phyloP scores from a whole-genome alignment of 768 basidiomycete species.

The Termitomyces sp. region DNA sequence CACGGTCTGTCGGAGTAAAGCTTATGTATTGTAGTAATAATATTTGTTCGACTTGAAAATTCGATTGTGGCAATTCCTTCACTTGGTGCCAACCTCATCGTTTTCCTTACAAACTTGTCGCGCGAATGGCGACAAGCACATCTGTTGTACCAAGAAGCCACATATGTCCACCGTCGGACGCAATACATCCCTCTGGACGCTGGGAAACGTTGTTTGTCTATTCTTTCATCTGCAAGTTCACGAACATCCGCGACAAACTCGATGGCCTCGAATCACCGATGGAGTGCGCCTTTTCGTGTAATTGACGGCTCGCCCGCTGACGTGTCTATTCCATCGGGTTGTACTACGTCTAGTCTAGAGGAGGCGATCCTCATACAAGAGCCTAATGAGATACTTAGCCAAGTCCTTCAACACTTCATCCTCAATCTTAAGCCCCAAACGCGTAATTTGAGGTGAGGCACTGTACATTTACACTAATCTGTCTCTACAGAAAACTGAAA shows the following conservation, averaged over 20 bases:
- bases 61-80: conserved; percentile 30
- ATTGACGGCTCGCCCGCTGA: conserved; percentile 8
- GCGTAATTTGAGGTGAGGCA: conserved; percentile 82
- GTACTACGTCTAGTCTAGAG: conserved; percentile 56
- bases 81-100: conserved; percentile 26
- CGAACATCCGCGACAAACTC: conserved; percentile 64
- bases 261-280: conserved; percentile 77
- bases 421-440: conserved; percentile 80
- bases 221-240: conserved; percentile 81
- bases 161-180: conserved; percentile 55
- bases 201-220: conserved; percentile 89
- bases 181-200: conserved; percentile 71
- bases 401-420: conserved; percentile 71
- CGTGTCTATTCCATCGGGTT: conserved; percentile 25
- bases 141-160: conserved; percentile 37
- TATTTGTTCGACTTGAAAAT: conserved; percentile 44
- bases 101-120: conserved; percentile 22
- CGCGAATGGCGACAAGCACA: conserved; percentile 33
- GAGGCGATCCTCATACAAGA: conserved; percentile 69
- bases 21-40: conserved; percentile 36
- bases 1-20: conserved; percentile 17
- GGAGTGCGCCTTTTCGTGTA: conserved; percentile 58
- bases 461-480: conserved; percentile 24
- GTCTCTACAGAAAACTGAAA: conserved; percentile 27
- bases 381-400: conserved; percentile 67